These are phyloP conservation scores for Fagopyrum tataricum DNA, from an alignment of 148 eudicot species.

Conservation along the genomic window DNA sequence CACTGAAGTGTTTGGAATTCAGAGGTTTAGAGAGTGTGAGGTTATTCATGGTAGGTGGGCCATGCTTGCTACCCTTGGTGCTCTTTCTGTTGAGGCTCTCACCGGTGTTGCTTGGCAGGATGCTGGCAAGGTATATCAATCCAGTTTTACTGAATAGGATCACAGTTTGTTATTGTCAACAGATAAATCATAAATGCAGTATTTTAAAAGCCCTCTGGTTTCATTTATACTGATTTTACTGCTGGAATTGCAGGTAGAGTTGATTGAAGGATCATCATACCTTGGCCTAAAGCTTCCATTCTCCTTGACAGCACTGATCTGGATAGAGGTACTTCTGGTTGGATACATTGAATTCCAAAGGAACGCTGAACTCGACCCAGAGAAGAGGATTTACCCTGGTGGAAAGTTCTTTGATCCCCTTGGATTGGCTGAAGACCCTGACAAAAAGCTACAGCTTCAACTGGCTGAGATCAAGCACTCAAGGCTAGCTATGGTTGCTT, in stretches of 20 bases:
- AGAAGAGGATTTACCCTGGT: slow-evolving; percentile 77
- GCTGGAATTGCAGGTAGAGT: slow-evolving; percentile 51
- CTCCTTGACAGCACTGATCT: slow-evolving; percentile 64
- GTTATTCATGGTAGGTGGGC: slow-evolving; percentile 93
- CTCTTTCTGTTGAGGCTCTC: slow-evolving; percentile 75
- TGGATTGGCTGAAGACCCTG: slow-evolving; percentile 78
- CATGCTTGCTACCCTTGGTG: slow-evolving; percentile 87
- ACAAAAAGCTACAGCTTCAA: slow-evolving; percentile 67
- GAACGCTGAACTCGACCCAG: slow-evolving; percentile 88
- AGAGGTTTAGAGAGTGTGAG: slow-evolving; percentile 90
- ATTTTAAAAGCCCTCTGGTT: background rate
- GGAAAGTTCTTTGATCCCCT: slow-evolving; percentile 82
- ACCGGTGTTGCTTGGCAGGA: slow-evolving; percentile 98
- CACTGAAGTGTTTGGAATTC: slow-evolving; percentile 78
- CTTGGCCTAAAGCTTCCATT: slow-evolving; percentile 91
- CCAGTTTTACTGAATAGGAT: background rate
- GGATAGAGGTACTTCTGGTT: slow-evolving; percentile 73
- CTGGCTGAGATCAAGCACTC: slow-evolving; percentile 94
- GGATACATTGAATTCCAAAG: slow-evolving; percentile 95
- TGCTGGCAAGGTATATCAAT: slow-evolving; percentile 64
- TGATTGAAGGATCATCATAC: slow-evolving; percentile 87
- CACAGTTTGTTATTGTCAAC: background rate
- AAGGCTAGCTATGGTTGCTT: slow-evolving; percentile 85
- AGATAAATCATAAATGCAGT: background rate
- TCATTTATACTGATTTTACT: background rate